Evolutionary conservation across 2,329 filamentous ascomycete genomes (phyloP).

Genomic region (Fusarium sp.): DNA sequence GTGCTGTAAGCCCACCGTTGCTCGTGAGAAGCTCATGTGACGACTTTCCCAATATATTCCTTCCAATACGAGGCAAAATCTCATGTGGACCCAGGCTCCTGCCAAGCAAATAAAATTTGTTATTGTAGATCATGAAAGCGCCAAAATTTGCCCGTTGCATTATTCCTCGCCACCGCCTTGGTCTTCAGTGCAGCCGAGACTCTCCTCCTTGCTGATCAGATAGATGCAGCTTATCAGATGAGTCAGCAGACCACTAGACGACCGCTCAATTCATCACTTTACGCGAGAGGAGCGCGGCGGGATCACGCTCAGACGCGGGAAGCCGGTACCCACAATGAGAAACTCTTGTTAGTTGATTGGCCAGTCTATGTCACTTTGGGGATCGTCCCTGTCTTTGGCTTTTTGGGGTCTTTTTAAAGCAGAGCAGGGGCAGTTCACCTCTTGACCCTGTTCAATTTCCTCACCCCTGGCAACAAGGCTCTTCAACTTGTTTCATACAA

Average conservation of each 20-base stretch:
- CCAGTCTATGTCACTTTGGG: neutral
- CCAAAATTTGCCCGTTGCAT: slow-evolving; percentile 10
- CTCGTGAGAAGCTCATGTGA: slow-evolving; percentile 38
- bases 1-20: neutral
- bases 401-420: slow-evolving; percentile 8
- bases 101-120: neutral
- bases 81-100: neutral
- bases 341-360: slow-evolving; percentile 30
- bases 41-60: neutral
- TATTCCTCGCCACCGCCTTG: slow-evolving; percentile 30
- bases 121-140: slow-evolving; percentile 11
- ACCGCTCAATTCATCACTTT: slow-evolving; percentile 40
- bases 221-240: slow-evolving; percentile 28
- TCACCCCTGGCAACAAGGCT: slow-evolving; percentile 38
- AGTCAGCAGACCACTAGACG: slow-evolving; percentile 33
- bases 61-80: slow-evolving; percentile 13
- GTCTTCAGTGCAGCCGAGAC: neutral
- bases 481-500: slow-evolving; percentile 21
- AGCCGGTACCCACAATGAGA: slow-evolving; percentile 14
- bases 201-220: slow-evolving; percentile 19
- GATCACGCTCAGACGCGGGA: slow-evolving; percentile 36
- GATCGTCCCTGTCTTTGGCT: slow-evolving; percentile 19
- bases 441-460: slow-evolving; percentile 13
- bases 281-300: slow-evolving; percentile 50
- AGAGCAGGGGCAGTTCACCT: slow-evolving; percentile 18